Percentiles rank a stretch among this genome's conserved stretches.
These are phyloP conservation scores for Theileria equi DNA, from an alignment of 169 alveolate genomes.

Conservation along the genomic window DNA sequence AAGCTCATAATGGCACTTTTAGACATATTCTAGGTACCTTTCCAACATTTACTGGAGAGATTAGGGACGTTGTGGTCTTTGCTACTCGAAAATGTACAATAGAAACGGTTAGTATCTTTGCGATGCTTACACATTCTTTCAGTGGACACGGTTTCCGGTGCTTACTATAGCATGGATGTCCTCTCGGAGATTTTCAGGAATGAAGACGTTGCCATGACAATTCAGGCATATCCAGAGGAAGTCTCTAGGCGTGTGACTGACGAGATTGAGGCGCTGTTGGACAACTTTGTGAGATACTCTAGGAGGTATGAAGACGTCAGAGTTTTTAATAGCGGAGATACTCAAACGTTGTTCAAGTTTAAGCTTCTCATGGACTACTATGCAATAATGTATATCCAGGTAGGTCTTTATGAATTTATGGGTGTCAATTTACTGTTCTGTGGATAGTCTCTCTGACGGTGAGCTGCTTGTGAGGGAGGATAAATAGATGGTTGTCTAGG, in stretches of 20 bases:
- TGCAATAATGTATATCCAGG: slow-evolving; percentile 40
- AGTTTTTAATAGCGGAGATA: slow-evolving; percentile 23
- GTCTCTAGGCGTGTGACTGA: slow-evolving; percentile 46
- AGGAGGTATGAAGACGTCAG: slow-evolving; percentile 32
- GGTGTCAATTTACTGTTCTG: too few relatives aligned
- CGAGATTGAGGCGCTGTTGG: slow-evolving; percentile 35
- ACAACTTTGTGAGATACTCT: slow-evolving; percentile 31
- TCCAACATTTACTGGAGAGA: too few relatives aligned
- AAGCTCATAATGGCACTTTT: too few relatives aligned
- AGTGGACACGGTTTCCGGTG: background rate
- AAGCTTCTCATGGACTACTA: slow-evolving; percentile 60
- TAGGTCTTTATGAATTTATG: too few relatives aligned
- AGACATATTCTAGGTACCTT: too few relatives aligned
- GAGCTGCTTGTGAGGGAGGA: too few relatives aligned
- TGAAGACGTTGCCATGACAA: slow-evolving; percentile 44
- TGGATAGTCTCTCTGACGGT: too few relatives aligned
- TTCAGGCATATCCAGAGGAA: slow-evolving; percentile 63
- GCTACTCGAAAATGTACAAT: too few relatives aligned
- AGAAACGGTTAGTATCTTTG: too few relatives aligned
- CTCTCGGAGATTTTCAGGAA: slow-evolving; percentile 44
- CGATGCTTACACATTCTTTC: too few relatives aligned
- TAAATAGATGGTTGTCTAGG: too few relatives aligned
- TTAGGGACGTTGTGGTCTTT: too few relatives aligned
- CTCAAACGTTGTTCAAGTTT: slow-evolving; percentile 32
- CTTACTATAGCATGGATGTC: slow-evolving; percentile 47